Percentiles rank a stretch among this genome's conserved stretches.
Evolutionary conservation across 768 basidiomycete species (phyloP).

Genomic region (Amanita pseudoporphyria): DNA sequence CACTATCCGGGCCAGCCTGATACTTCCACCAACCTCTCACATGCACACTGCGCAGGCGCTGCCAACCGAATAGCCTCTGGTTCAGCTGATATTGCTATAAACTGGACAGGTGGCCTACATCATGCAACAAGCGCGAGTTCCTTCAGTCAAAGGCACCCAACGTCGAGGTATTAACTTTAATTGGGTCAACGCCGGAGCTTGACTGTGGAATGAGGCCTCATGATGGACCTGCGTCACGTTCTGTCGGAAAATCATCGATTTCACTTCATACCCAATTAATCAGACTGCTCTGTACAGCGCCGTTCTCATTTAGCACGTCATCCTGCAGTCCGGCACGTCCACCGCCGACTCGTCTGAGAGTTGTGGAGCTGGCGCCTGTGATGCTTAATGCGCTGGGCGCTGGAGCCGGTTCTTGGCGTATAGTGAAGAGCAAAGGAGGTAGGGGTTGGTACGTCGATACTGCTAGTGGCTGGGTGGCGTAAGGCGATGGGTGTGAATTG

Average conservation of each 20-base stretch:
- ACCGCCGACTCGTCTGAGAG: constrained; percentile 70
- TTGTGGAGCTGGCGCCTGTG: constrained; percentile 73
- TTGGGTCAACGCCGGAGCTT: constrained; percentile 68
- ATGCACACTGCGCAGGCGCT: too few relatives aligned
- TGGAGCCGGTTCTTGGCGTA: constrained; percentile 81
- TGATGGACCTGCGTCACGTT: constrained; percentile 22
- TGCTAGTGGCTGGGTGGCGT: too few relatives aligned
- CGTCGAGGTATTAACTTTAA: too few relatives aligned
- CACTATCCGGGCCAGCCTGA: too few relatives aligned
- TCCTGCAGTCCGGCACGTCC: constrained; percentile 19
- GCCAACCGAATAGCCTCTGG: too few relatives aligned
- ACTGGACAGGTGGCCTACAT: too few relatives aligned
- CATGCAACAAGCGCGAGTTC: too few relatives aligned
- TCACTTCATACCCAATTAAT: constrained; percentile 72
- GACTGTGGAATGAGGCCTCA: constrained; percentile 40
- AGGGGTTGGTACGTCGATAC: too few relatives aligned
- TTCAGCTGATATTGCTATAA: too few relatives aligned
- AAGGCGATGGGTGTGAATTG: too few relatives aligned
- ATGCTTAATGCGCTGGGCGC: constrained; percentile 65
- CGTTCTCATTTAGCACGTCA: constrained; percentile 55
- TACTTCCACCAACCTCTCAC: too few relatives aligned
- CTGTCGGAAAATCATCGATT: constrained; percentile 61
- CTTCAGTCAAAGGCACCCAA: constrained; percentile 55
- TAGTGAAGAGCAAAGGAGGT: constrained; percentile 84
- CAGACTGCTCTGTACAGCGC: constrained; percentile 69